Percentiles rank a stretch among this genome's conserved stretches.
Evolutionary conservation across 2,329 filamentous ascomycete genomes (phyloP).

Genomic region (Cercospora zeae-maydis): DNA sequence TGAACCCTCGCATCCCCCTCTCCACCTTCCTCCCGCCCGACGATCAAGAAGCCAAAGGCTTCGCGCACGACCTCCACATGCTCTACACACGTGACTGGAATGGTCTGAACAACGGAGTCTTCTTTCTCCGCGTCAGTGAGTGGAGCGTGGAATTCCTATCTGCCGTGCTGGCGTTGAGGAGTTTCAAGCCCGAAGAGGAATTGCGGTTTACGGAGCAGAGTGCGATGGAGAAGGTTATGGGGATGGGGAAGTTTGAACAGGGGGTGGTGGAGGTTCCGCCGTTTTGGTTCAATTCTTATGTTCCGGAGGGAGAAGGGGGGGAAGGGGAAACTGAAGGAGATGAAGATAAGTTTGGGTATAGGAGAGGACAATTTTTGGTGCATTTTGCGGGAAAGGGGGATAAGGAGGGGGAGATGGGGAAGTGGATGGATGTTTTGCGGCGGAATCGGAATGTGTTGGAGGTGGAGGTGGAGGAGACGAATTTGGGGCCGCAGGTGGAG

Average conservation of each 20-base stretch:
- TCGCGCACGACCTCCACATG: slow-evolving; percentile 32
- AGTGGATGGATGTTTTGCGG: slow-evolving; percentile 37
- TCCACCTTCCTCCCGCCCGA: slow-evolving; percentile 39
- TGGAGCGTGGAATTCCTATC: slow-evolving; percentile 41
- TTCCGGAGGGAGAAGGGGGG: slow-evolving; percentile 32
- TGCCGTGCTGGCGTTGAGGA: slow-evolving; percentile 38
- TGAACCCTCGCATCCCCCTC: slow-evolving; percentile 41
- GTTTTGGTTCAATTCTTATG: slow-evolving; percentile 44
- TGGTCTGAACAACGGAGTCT: slow-evolving; percentile 44
- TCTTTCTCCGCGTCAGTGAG: slow-evolving; percentile 38
- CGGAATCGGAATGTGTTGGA: slow-evolving; percentile 36
- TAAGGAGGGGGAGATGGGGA: slow-evolving; percentile 35
- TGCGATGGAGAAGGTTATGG: slow-evolving; percentile 39
- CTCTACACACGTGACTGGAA: slow-evolving; percentile 41
- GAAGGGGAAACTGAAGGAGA: slow-evolving; percentile 32
- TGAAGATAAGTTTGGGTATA: slow-evolving; percentile 28
- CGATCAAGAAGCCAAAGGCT: slow-evolving; percentile 8
- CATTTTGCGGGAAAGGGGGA: slow-evolving; percentile 41
- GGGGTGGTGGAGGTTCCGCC: slow-evolving; percentile 38
- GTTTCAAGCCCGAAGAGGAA: slow-evolving; percentile 37
- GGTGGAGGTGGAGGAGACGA: slow-evolving; percentile 34
- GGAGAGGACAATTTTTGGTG: slow-evolving; percentile 41
- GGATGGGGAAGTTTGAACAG: slow-evolving; percentile 31
- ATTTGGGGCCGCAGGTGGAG: slow-evolving; percentile 34
- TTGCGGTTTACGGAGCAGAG: slow-evolving; percentile 40